Base-by-base conservation (phyloP, 2,329 filamentous ascomycete genomes). In the Aspergillus melleus region DNA sequence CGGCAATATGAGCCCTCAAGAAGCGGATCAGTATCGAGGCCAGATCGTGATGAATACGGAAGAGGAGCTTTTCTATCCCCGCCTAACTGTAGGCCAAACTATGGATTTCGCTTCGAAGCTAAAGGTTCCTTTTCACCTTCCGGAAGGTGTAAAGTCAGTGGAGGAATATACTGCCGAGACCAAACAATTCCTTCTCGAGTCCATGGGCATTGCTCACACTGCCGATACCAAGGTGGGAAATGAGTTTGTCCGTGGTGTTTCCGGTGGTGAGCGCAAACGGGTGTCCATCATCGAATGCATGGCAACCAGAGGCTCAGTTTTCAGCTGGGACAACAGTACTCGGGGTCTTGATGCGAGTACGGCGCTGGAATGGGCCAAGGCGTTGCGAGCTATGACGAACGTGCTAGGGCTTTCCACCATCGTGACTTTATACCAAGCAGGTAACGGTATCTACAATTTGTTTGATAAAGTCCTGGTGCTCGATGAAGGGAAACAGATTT, bases 391-490 rank as follows among this genome's bases (percentile, higher is more conserved):
- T 10, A 77, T 88, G 80, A 87, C 86, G 0, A 84, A 88, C 59
- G 78, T 86, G 1, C 76, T 83, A 6, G 83, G 84, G 0, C 75
- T 86, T 4, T 75, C 84, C 0, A 82, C 84, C 3, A 83, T 88
- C 52, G 84, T 87, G 8, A 87, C 86, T 0, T 76, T 63, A 1
- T 63, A 63, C n/a, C 61, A 63, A 20, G 61, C 61, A 6, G 59
- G 58, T 10, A 57, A 63, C 26, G 55, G 82, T 22, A 88, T 90
- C 55, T 89, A 88, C 70, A 78, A 87, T 39, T 79, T 86, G 0
- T 89, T 89, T 69, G 86, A 90, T 70, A 89, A 89, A 64, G 86
- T 88, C 0, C 77, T 89, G 0, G 81, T 89, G 2, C 79, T 89
- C 2, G 85, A 89, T 52, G 81, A 84, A 57, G 86, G 86, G 52